Conservation (phyloP, 345 rosid species). For the Brassica rapa region DNA sequence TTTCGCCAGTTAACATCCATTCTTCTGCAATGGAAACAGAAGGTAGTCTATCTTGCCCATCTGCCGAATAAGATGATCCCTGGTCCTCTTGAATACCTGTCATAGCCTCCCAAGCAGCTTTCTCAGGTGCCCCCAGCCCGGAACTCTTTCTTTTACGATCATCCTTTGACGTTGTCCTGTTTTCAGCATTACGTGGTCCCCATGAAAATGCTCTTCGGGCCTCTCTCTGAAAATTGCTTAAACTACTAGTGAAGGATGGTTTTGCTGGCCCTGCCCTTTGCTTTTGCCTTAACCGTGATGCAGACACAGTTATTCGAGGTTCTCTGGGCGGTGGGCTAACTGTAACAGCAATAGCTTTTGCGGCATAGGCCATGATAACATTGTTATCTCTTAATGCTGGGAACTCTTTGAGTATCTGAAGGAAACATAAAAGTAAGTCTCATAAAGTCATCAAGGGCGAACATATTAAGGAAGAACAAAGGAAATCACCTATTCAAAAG, state of each 20-base stretch:
- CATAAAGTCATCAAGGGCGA: slow-evolving; percentile 23
- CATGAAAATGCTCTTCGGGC: slow-evolving; percentile 98
- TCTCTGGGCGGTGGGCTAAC: slow-evolving; percentile 73
- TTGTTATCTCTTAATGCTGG: slow-evolving; percentile 79
- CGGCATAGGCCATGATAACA: slow-evolving; percentile 76
- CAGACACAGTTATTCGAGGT: slow-evolving; percentile 76
- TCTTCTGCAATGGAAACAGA: slow-evolving; percentile 88
- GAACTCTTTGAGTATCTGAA: slow-evolving; percentile 89
- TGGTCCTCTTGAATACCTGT: slow-evolving; percentile 88
- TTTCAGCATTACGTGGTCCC: slow-evolving; percentile 86
- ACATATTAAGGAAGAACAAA: slow-evolving; percentile 1
- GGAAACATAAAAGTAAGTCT: slow-evolving; percentile 36
- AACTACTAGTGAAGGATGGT: slow-evolving; percentile 79
- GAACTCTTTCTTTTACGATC: slow-evolving; percentile 87
- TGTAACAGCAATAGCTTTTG: slow-evolving; percentile 79
- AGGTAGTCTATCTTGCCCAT: slow-evolving; percentile 88
- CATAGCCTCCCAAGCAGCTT: slow-evolving; percentile 96
- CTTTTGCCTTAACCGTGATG: slow-evolving; percentile 67
- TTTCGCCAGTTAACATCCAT: slow-evolving; percentile 91
- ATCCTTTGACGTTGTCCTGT: slow-evolving; percentile 75
- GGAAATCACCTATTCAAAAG: slow-evolving; percentile 1
- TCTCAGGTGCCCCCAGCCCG: slow-evolving; percentile 76
- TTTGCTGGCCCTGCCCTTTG: slow-evolving; percentile 55
- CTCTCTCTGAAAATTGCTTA: slow-evolving; percentile 89
- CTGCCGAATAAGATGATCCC: slow-evolving; percentile 57